These are phyloP conservation scores for Ophiostoma quercus DNA, from an alignment of 2,329 filamentous ascomycete genomes.

Conservation along the genomic window DNA sequence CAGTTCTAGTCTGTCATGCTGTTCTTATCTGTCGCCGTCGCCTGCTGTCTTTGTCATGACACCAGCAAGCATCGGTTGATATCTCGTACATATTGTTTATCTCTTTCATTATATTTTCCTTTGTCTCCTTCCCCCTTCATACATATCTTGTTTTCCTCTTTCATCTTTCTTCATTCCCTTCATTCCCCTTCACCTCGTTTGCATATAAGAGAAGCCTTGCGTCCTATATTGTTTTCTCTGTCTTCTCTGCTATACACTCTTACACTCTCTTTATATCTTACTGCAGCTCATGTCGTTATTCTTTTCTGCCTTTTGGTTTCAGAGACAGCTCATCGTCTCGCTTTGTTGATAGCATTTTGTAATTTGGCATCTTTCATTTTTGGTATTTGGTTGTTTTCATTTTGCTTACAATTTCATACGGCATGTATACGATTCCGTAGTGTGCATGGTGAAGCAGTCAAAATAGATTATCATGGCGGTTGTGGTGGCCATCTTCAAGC, in stretches of 20 bases:
- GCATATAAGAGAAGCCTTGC: slow-evolving; percentile 6
- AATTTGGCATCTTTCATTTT: slow-evolving; percentile 6
- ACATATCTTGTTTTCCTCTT: neutral
- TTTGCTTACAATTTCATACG: neutral
- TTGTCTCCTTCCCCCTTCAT: neutral
- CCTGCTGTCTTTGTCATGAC: slow-evolving; percentile 7
- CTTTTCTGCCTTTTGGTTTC: neutral
- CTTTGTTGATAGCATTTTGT: slow-evolving; percentile 13
- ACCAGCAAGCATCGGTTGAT: slow-evolving; percentile 19
- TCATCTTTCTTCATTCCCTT: neutral
- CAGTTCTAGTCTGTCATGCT: slow-evolving; percentile 55
- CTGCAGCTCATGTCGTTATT: neutral
- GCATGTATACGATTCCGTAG: slow-evolving; percentile 4
- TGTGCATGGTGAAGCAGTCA: neutral
- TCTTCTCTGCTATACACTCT: slow-evolving; percentile 5
- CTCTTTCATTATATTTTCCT: neutral
- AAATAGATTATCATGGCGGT: neutral
- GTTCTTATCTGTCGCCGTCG: neutral
- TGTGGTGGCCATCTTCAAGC: neutral
- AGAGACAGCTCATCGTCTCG: neutral
- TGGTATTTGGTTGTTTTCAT: neutral
- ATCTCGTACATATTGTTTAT: neutral
- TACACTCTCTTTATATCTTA: neutral
- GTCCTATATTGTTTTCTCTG: slow-evolving; percentile 2
- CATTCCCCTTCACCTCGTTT: neutral